Conservation (phyloP, 1,284 basidiomycete species). For the Nidula niveotomentosa region DNA sequence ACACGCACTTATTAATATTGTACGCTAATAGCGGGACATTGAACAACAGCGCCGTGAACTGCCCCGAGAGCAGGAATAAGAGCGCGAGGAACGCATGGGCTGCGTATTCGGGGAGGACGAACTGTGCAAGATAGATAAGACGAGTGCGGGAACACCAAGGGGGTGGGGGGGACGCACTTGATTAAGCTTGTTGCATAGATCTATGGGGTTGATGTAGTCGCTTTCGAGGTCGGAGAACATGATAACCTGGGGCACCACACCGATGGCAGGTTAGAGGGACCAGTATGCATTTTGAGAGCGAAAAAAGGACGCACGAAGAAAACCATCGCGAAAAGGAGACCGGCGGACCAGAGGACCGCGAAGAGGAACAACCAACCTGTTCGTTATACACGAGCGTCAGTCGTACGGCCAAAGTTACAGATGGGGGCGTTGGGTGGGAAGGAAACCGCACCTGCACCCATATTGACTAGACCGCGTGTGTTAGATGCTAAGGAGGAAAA, state of each 20-base stretch:
- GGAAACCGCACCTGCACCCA: conserved; percentile 8
- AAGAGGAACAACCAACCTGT: conserved; percentile 90
- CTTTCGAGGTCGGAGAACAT: conserved; percentile 99
- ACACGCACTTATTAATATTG: conserved; percentile 91
- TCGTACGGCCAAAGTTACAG: not conserved
- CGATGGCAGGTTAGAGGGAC: not conserved
- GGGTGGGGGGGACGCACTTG: conserved; percentile 54
- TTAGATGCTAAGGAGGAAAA: no score
- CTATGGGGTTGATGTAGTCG: conserved; percentile 99
- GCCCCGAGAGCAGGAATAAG: conserved; percentile 87
- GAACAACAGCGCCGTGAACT: conserved; percentile 92
- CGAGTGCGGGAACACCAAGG: not conserved
- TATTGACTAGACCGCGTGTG: not conserved
- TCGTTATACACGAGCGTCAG: not conserved
- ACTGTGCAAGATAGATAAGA: conserved; percentile 47
- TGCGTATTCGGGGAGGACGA: conserved; percentile 97
- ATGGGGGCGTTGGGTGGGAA: not conserved
- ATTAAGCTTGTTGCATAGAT: conserved; percentile 99
- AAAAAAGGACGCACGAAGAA: conserved; percentile 76
- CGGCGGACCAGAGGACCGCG: conserved; percentile 83
- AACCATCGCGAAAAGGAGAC: conserved; percentile 88
- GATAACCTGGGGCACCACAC: conserved; percentile 73
- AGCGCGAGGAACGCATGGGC: conserved; percentile 89
- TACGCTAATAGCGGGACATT: conserved; percentile 90
- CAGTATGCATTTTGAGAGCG: not conserved